Percentiles rank a stretch among this genome's conserved stretches.
phyloP scores from a whole-genome alignment of 192 early-diverging fungal genomes.

The Pilobolus umbonatus region DNA sequence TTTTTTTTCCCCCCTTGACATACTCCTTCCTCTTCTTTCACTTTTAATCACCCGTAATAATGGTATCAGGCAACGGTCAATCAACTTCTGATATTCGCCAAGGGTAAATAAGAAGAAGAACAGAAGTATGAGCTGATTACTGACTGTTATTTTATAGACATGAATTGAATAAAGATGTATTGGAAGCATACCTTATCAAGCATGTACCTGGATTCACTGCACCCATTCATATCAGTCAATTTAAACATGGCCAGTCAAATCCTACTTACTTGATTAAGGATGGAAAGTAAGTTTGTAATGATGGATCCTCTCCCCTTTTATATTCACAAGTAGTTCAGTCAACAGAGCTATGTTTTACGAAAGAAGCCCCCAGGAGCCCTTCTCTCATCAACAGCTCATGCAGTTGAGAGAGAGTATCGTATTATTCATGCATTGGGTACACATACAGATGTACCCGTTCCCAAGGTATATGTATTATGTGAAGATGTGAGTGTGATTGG shows the following conservation, averaged over 20 bases:
- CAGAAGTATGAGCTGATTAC: neutral
- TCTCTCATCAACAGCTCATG: constrained; percentile 82
- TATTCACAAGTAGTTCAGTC: constrained; percentile 39
- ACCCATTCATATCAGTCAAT: constrained; percentile 77
- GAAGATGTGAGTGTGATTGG: constrained; percentile 78
- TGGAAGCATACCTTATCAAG: constrained; percentile 57
- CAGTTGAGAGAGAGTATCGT: constrained; percentile 87
- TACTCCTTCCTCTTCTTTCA: neutral
- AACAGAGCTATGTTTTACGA: constrained; percentile 70
- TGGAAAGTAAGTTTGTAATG: no score
- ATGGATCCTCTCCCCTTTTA: no score
- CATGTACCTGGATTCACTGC: constrained; percentile 46
- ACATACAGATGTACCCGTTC: constrained; percentile 72
- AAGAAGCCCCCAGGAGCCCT: constrained; percentile 90
- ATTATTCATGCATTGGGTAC: constrained; percentile 72
- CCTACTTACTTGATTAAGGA: constrained; percentile 88
- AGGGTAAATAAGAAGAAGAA: constrained; percentile 19
- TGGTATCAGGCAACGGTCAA: constrained; percentile 20
- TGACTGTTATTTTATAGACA: constrained; percentile 28
- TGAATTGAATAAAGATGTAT: constrained; percentile 53
- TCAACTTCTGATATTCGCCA: constrained; percentile 22
- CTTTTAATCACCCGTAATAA: neutral
- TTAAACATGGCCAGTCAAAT: constrained; percentile 90
- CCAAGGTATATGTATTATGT: constrained; percentile 79
- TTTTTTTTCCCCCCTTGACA: constrained; percentile 1